These are phyloP conservation scores for Neurospora discreta DNA, from an alignment of 495 filamentous ascomycete genomes.

Conservation along the genomic window DNA sequence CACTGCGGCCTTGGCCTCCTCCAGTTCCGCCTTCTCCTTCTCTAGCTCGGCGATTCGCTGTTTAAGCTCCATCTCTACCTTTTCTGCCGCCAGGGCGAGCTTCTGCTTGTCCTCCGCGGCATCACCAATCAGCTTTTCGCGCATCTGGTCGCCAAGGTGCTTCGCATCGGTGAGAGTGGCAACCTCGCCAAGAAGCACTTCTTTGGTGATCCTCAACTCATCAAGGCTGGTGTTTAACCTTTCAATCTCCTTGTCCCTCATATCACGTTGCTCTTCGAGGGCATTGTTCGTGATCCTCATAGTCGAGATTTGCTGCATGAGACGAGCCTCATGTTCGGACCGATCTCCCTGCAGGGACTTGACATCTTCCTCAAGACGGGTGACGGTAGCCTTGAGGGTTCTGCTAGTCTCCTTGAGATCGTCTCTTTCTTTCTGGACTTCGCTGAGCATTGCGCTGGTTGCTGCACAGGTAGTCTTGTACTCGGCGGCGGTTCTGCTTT, in stretches of 20 bases:
- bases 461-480: conserved; percentile 26
- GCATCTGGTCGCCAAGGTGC: conserved; percentile 13
- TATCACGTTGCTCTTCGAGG: conserved; percentile 26
- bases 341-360: conserved; percentile 22
- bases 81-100: conserved; percentile 9
- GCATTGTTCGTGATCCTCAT: conserved; percentile 23
- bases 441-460: conserved; percentile 24
- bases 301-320: conserved; percentile 24
- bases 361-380: conserved; percentile 22
- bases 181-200: conserved; percentile 3
- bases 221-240: conserved; percentile 19
- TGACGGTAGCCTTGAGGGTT: conserved; percentile 20
- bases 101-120: conserved; percentile 13
- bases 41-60: conserved; percentile 23
- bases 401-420: conserved; percentile 20
- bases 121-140: conserved; percentile 8
- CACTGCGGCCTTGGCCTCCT: conserved; percentile 17
- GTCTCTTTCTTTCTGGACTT: conserved; percentile 31
- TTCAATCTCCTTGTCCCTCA: conserved; percentile 27
- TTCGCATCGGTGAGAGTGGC: conserved; percentile 10
- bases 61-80: conserved; percentile 16
- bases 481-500: conserved; percentile 28
- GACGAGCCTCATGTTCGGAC: conserved; percentile 25
- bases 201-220: conserved; percentile 11
- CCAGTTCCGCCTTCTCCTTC: conserved; percentile 25